Base-by-base conservation (phyloP, 192 early-diverging fungal genomes). In the Rhizophagus sp. region DNA sequence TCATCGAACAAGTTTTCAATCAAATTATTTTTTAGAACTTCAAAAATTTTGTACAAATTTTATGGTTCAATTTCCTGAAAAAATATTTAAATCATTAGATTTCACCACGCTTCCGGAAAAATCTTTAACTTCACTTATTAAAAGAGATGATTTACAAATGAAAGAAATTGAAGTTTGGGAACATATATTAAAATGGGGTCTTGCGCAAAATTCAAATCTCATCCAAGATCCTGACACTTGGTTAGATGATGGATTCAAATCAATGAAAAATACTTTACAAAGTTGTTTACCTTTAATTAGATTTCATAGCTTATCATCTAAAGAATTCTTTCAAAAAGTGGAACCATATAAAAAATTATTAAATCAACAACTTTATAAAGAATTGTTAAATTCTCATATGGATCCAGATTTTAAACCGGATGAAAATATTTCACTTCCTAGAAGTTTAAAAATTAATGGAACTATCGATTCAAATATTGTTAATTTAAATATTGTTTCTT, bases 151-250 rank as follows among this genome's bases (percentile, higher is more conserved):
- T 74, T 27, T 74, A 17, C 24, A 74, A 74, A 50, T 74, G 47
- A 47, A 74, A 49, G 73, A 74, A 74, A 33, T 57, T 57, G 44
- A 52, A n/a, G 27, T 74, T 22, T 74, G 73, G 73, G n/a, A 61
- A 50, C 19, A 25, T 50, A 22, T 74, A n/a, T n/a, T 74, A 17
- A 44, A 61, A 74, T 74, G 73, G 73, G 73, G 73, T 13, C 17
- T 25, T 33, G 73, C 73, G 15, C 69, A 74, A 61, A 61, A 74
- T 52, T 15, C 52, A 50, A 74, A 12, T 12, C 22, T 57, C n/a
- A 9, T 10, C 13, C 3, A 13, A 39, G 73, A 49, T 33, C 6
- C 15, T n/a, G 39, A 44, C 11, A 17, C n/a, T 52, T 74, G 73
- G 73, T 12, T 47, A 50, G 19, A 33, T 27, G 50, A 52, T 10